phyloP scores from a whole-genome alignment of 75 land plant species.

The Cryptomeria japonica region DNA sequence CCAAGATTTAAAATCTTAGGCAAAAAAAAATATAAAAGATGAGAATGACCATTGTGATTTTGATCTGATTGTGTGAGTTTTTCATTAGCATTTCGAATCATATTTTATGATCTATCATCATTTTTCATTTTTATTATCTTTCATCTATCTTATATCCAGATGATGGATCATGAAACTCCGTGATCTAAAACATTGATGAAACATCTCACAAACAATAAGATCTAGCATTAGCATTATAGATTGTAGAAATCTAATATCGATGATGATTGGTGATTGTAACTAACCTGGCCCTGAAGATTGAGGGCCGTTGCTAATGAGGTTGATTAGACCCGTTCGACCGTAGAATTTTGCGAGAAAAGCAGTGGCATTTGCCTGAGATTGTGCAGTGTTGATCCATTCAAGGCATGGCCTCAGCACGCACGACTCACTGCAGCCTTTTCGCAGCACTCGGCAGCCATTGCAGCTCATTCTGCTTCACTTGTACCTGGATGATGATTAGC shows the following conservation, averaged over 20 bases:
- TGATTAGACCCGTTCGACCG: background rate
- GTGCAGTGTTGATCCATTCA: background rate
- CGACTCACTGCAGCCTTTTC: conserved; percentile 46
- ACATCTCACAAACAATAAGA: no score
- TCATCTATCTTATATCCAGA: no score
- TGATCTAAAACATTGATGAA: no score
- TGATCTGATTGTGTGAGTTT: no score
- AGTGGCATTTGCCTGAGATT: conserved; percentile 11
- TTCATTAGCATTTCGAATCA: no score
- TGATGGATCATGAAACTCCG: no score
- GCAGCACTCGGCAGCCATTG: conserved; percentile 44
- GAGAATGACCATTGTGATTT: no score
- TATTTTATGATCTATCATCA: no score
- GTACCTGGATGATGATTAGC: no score
- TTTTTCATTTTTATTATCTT: no score
- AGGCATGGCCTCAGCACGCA: conserved; percentile 19
- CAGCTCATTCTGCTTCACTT: conserved; percentile 28
- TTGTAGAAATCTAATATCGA: no score
- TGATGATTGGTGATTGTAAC: background rate
- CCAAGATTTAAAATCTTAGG: background rate
- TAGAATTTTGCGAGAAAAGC: conserved; percentile 4
- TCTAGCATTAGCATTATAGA: no score
- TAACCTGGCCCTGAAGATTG: background rate
- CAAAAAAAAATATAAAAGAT: background rate
- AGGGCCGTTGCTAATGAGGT: background rate